Evolutionary conservation across 441 rosid genomes (phyloP).

Genomic region (Theobroma grandiflorum): DNA sequence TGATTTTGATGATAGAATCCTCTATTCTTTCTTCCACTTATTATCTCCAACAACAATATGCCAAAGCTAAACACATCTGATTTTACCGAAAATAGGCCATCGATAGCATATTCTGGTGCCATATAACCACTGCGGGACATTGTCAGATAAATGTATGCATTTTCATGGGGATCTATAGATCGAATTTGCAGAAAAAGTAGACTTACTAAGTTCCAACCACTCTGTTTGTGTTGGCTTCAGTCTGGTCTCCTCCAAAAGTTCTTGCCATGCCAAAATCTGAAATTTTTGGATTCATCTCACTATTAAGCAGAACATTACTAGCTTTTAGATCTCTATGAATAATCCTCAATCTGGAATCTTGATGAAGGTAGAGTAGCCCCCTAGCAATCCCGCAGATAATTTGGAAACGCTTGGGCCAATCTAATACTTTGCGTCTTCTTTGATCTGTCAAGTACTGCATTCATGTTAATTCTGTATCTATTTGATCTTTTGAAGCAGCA

Average conservation of each 20-base stretch:
- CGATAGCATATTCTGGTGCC: constrained; percentile 55
- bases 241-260: constrained; percentile 16
- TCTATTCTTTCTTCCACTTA: constrained; percentile 38
- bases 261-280: constrained; percentile 16
- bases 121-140: constrained; percentile 37
- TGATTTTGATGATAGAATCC: constrained; percentile 17
- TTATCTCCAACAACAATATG: constrained; percentile 38
- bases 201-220: constrained; percentile 26
- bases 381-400: constrained; percentile 13
- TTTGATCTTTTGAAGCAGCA: not conserved
- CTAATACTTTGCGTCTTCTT: not conserved
- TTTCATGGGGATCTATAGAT: not conserved
- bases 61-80: constrained; percentile 55
- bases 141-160: not conserved
- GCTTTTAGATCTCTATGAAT: constrained; percentile 12
- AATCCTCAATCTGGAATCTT: not conserved
- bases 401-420: constrained; percentile 1
- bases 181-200: not conserved
- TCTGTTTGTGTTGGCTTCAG: constrained; percentile 15
- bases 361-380: not conserved
- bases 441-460: not conserved
- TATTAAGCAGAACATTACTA: constrained; percentile 15
- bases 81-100: constrained; percentile 42
- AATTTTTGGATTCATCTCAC: constrained; percentile 9
- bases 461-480: not conserved